These are phyloP conservation scores for Rhynchospora breviuscula DNA, from an alignment of 176 grass and related monocot species.

Conservation along the genomic window DNA sequence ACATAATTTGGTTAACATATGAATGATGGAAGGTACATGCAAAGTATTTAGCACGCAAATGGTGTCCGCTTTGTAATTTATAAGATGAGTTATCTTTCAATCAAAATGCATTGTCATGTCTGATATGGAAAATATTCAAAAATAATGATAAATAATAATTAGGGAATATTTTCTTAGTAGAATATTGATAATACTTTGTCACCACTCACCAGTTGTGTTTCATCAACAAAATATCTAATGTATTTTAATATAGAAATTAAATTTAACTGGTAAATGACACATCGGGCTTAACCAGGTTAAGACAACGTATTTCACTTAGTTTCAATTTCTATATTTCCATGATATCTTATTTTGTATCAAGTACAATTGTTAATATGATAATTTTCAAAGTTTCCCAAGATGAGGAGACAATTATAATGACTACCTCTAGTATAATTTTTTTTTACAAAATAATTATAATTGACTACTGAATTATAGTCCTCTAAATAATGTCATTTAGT, in stretches of 20 bases:
- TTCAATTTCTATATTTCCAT: too few species aligned
- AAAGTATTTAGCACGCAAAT: not conserved
- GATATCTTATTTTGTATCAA: too few species aligned
- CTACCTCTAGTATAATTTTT: too few species aligned
- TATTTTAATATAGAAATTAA: not conserved
- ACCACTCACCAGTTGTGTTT: not conserved
- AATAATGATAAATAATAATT: not conserved
- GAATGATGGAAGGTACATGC: not conserved
- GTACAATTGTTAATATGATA: too few species aligned
- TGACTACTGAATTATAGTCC: too few species aligned
- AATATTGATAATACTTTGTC: not conserved
- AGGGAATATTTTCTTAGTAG: not conserved
- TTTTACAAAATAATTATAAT: too few species aligned
- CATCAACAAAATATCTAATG: not conserved
- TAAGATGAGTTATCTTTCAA: not conserved
- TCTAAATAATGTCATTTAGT: too few species aligned
- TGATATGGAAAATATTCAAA: not conserved
- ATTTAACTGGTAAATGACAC: too few species aligned
- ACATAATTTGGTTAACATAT: not conserved
- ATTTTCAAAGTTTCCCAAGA: too few species aligned
- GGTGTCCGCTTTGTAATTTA: not conserved
- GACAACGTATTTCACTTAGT: too few species aligned
- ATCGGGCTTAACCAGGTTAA: too few species aligned
- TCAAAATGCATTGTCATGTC: not conserved
- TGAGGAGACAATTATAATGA: too few species aligned